Evolutionary conservation across 768 basidiomycete genomes (phyloP), one percentile per base, ranked within the genome.

Genomic region (Pleurotus pulmonarius): DNA sequence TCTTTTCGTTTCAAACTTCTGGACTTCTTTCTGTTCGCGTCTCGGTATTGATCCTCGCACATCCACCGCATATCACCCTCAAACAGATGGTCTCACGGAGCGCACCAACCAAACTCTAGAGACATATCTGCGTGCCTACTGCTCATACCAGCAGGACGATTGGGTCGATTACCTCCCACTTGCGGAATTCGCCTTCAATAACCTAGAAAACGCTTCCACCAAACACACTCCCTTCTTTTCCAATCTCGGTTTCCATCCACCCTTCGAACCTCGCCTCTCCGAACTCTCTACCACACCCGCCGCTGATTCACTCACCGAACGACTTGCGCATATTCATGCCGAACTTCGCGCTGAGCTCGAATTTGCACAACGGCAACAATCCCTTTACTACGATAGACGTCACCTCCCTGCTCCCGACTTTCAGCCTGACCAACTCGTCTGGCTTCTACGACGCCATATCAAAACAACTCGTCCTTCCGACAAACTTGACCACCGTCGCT

Each of bases 161-260:
- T 48, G 44, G 64, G 67, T 67, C 3, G 68, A 74, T 18, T 69
- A 66, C 37, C 64, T 79, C 0, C 67, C 74, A 0, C 59, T 78
- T 13, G 72, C 73, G 5, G 72, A 79, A 59, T 79, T 79, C 57
- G 59, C 65, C 0, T 73, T 69, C 64, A 80, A 79, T 59, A 75
- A 75, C 46, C 37, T 59, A 26, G 56, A 59, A 3, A 71, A 71
- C 49, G 25, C 65, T 1, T 69, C 74, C 1, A 75, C 73, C 34
- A 56, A 64, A 37, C 60, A 66, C 46, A 65, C 72, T 13, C 76
- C 73, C 1, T 76, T 76, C 64, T 74, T 67, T 25, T 63, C 73
- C 22, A 73, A 73, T 55, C 58, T 62, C 25, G 71, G 63, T 12
- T 69, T 26, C 26, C 26, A 26, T 26, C 26, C 26, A 4, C 5